A percentile compares a stretch with the other conserved stretches of the same genome.
Evolutionary conservation across 768 basidiomycete species (phyloP).

Genomic region (Omphalotus guepiniiformis): DNA sequence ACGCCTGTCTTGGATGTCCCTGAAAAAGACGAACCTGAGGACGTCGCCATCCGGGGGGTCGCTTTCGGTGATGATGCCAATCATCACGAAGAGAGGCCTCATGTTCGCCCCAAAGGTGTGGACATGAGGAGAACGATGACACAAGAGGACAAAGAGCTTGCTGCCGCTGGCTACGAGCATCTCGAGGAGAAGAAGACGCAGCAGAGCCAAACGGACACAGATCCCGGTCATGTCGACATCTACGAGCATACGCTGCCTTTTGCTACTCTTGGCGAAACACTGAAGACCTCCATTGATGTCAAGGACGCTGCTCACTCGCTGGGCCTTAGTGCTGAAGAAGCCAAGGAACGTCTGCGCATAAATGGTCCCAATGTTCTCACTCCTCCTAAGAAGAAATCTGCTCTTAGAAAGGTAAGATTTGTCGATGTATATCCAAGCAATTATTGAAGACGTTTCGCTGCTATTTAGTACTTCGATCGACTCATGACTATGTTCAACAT

Average conservation of each 20-base stretch:
- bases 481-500: constrained; percentile 62
- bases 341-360: constrained; percentile 45
- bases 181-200: constrained; percentile 42
- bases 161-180: constrained; percentile 66
- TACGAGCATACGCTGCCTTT: constrained; percentile 50
- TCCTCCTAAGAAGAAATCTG: constrained; percentile 64
- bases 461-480: constrained; percentile 55
- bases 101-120: constrained; percentile 45
- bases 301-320: constrained; percentile 47
- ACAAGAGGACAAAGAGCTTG: constrained; percentile 62
- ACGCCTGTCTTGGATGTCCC: neutral
- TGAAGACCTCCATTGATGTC: constrained; percentile 47
- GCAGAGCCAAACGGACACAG: constrained; percentile 20
- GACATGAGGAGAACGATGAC: constrained; percentile 62
- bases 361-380: constrained; percentile 63
- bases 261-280: constrained; percentile 31
- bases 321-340: constrained; percentile 52
- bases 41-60: constrained; percentile 38
- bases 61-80: constrained; percentile 43
- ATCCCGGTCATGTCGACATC: constrained; percentile 49
- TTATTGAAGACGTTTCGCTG: neutral
- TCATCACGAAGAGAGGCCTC: constrained; percentile 33
- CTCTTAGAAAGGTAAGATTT: constrained; percentile 50
- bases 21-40: constrained; percentile 26
- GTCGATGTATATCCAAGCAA: constrained; percentile 9